A percentile compares a stretch with the other conserved stretches of the same genome.
These are phyloP conservation scores for Fusarium verticillioides DNA, from an alignment of 2,329 filamentous ascomycete genomes.

Conservation along the genomic window DNA sequence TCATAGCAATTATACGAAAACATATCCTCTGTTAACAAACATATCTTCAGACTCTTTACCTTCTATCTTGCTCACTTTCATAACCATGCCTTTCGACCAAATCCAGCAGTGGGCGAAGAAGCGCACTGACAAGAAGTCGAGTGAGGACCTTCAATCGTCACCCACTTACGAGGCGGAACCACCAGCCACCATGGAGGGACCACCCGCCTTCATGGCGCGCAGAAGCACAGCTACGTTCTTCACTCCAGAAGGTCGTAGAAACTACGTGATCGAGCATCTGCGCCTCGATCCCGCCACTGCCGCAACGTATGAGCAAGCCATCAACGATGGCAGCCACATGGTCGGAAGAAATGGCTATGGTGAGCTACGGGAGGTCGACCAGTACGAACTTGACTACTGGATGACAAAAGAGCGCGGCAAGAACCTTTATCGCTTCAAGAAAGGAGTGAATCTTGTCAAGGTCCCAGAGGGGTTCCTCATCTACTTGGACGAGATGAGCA, in stretches of 20 bases:
- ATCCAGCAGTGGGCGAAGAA: not conserved
- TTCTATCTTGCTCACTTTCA: no score
- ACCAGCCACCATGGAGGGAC: not conserved
- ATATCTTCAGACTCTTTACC: rapidly evolving
- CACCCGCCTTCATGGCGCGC: not conserved
- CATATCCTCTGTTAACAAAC: not conserved
- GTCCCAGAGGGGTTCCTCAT: rapidly evolving
- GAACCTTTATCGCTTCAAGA: rapidly evolving
- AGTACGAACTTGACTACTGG: not conserved
- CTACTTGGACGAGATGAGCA: not conserved
- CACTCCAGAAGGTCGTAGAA: no score
- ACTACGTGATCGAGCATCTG: not conserved
- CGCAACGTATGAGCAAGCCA: rapidly evolving
- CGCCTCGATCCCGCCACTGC: rapidly evolving
- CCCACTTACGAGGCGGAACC: rapidly evolving
- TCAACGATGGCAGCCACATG: not conserved
- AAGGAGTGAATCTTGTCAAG: rapidly evolving
- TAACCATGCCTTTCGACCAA: rapidly evolving
- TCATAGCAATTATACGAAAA: not conserved
- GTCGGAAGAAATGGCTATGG: not conserved
- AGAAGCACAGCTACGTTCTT: not conserved
- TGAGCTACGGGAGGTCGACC: rapidly evolving
- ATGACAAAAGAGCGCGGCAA: not conserved
- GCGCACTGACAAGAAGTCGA: rapidly evolving
- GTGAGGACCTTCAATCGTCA: not conserved